Conservation (phyloP, 805 yeast genomes). For the Geotrichum ghanense region DNA sequence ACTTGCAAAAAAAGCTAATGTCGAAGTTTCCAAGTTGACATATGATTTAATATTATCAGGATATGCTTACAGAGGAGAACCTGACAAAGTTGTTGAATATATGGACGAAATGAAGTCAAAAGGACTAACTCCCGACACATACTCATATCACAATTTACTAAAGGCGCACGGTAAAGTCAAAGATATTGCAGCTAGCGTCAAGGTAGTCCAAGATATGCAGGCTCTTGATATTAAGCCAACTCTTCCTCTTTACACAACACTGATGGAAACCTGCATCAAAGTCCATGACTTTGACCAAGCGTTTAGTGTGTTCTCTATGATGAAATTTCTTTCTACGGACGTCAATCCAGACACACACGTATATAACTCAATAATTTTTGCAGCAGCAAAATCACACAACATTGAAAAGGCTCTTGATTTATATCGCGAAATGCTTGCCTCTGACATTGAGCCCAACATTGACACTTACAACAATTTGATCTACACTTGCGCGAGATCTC, state of each 20-base stretch:
- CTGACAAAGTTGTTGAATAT: background rate
- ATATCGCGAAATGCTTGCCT: constrained; percentile 51
- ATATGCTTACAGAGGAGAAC: background rate
- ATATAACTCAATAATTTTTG: constrained; percentile 60
- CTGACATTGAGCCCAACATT: constrained; percentile 31
- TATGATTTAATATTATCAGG: background rate
- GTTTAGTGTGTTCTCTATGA: constrained; percentile 61
- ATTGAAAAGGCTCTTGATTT: constrained; percentile 68
- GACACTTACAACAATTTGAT: constrained; percentile 48
- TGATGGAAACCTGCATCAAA: constrained; percentile 50
- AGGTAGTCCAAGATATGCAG: constrained; percentile 16
- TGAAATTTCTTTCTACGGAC: constrained; percentile 63
- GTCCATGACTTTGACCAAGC: constrained; percentile 45
- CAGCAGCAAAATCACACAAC: constrained; percentile 50
- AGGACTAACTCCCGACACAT: constrained; percentile 16
- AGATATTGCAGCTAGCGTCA: constrained; percentile 16
- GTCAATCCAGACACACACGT: constrained; percentile 59
- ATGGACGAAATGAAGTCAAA: background rate
- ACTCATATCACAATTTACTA: constrained; percentile 24
- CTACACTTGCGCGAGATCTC: constrained; percentile 50
- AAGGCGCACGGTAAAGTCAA: constrained; percentile 21
- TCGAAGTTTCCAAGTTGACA: background rate
- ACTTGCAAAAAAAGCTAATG: background rate
- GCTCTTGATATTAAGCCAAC: constrained; percentile 16
- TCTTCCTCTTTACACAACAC: constrained; percentile 37